Conservation (phyloP, 1,284 basidiomycete species). For the Malassezia japonica region DNA sequence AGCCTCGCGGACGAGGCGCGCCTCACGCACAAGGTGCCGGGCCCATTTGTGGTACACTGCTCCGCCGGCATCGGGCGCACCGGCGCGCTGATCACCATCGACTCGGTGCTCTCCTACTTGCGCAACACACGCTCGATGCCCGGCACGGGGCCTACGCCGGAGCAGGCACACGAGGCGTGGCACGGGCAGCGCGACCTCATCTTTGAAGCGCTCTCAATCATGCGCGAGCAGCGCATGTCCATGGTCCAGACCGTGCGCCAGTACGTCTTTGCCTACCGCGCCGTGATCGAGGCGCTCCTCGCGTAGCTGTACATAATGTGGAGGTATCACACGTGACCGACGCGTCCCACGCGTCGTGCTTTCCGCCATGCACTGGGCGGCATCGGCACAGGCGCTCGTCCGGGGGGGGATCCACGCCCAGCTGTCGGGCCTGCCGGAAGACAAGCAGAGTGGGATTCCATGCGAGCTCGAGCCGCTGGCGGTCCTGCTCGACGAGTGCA, state of each 20-base stretch:
- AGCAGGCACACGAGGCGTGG: neutral
- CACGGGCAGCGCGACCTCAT: conserved; percentile 10
- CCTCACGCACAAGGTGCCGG: neutral
- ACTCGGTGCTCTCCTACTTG: conserved; percentile 33
- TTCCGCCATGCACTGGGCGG: neutral
- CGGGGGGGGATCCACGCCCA: conserved; percentile 1
- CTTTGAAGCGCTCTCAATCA: conserved; percentile 7
- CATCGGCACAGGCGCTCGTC: neutral
- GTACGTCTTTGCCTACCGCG: conserved; percentile 42
- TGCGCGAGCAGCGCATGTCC: conserved; percentile 45
- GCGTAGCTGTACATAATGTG: neutral
- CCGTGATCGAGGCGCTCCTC: conserved; percentile 28
- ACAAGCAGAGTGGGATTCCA: neutral
- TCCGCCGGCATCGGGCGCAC: conserved; percentile 46
- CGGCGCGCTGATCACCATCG: conserved; percentile 41
- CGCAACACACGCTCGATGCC: conserved; percentile 10
- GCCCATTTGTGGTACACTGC: conserved; percentile 44
- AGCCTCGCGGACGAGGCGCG: conserved; percentile 28
- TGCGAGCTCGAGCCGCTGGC: conserved; percentile 3
- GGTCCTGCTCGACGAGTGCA: conserved; percentile 9
- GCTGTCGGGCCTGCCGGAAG: neutral
- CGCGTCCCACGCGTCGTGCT: conserved; percentile 1
- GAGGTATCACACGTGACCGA: neutral
- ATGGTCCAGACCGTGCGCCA: conserved; percentile 43
- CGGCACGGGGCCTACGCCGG: neutral